phyloP scores from a whole-genome alignment of 352 stramenopile genomes.

The Pythium scleroteichum region DNA sequence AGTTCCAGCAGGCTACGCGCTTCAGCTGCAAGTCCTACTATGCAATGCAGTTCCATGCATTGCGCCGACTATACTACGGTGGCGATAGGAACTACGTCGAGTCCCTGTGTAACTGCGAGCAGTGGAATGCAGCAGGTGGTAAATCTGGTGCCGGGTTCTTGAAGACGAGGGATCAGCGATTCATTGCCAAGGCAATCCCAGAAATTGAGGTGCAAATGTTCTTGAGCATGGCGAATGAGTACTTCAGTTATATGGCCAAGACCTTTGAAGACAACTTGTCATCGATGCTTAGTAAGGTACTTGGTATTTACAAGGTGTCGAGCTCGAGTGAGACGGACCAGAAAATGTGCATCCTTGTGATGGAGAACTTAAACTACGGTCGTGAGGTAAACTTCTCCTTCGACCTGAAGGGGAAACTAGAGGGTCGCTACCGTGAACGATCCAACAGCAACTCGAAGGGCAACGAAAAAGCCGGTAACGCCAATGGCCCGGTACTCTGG shows the following conservation, averaged over 20 bases:
- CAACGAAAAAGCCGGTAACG: conserved; percentile 13
- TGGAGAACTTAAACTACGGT: conserved; percentile 89
- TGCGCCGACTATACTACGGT: conserved; percentile 82
- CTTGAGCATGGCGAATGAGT: conserved; percentile 87
- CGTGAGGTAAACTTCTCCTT: conserved; percentile 86
- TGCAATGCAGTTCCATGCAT: conserved; percentile 86
- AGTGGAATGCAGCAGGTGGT: conserved; percentile 84
- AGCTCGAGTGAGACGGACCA: conserved; percentile 70
- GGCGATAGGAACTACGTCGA: conserved; percentile 87
- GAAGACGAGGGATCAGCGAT: conserved; percentile 85
- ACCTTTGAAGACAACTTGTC: conserved; percentile 85
- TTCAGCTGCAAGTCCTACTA: conserved; percentile 91
- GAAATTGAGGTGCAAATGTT: conserved; percentile 90
- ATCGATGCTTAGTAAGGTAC: conserved; percentile 87
- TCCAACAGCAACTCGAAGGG: conserved; percentile 7
- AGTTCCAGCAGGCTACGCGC: conserved; percentile 77
- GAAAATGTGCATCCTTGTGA: conserved; percentile 87
- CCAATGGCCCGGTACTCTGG: conserved; percentile 65
- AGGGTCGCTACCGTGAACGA: conserved; percentile 71
- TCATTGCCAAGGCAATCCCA: conserved; percentile 86
- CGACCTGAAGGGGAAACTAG: conserved; percentile 88
- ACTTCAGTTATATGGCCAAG: conserved; percentile 89
- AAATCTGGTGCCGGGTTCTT: conserved; percentile 86
- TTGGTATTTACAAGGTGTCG: conserved; percentile 86
- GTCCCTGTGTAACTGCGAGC: conserved; percentile 83